phyloP scores from a whole-genome alignment of 1,139 yeast species.

The Taiozyma onychis region DNA sequence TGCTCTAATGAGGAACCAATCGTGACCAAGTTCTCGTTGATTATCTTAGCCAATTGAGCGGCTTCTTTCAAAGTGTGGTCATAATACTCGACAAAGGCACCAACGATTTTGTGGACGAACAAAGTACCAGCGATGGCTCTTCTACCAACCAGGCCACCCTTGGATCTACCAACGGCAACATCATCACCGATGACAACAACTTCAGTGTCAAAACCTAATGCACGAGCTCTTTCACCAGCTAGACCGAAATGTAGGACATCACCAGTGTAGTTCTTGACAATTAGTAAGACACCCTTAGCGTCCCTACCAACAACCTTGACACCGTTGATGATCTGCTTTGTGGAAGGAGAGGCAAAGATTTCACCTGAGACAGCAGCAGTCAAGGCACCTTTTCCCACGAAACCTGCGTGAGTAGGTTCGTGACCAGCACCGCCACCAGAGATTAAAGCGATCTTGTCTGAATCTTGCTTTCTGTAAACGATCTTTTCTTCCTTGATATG shows the following conservation, averaged over 20 bases:
- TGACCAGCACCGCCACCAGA: slow-evolving; percentile 98
- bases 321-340: slow-evolving; percentile 74
- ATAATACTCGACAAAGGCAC: slow-evolving; percentile 60
- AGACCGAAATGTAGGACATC: slow-evolving; percentile 89
- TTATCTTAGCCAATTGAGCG: slow-evolving; percentile 51
- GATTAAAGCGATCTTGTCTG: slow-evolving; percentile 56
- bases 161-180: slow-evolving; percentile 83
- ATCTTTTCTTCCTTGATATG: slow-evolving; percentile 66
- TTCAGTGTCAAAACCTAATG: slow-evolving; percentile 66
- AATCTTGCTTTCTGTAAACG: slow-evolving; percentile 40
- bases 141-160: slow-evolving; percentile 88
- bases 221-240: slow-evolving; percentile 82
- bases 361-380: slow-evolving; percentile 90
- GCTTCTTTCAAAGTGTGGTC: slow-evolving; percentile 44
- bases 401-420: slow-evolving; percentile 91
- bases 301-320: slow-evolving; percentile 41
- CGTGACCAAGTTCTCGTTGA: slow-evolving; percentile 68
- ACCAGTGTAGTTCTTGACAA: slow-evolving; percentile 91
- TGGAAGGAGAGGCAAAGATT: slow-evolving; percentile 87
- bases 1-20: slow-evolving; percentile 88
- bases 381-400: slow-evolving; percentile 74
- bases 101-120: slow-evolving; percentile 77
- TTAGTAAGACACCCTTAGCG: slow-evolving; percentile 60
- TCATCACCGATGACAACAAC: slow-evolving; percentile 82
- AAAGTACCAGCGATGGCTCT: slow-evolving; percentile 92